Evolutionary conservation across 805 yeast genomes (phyloP), one percentile per base, ranked within the genome.

Genomic region (Brettanomyces sp.): DNA sequence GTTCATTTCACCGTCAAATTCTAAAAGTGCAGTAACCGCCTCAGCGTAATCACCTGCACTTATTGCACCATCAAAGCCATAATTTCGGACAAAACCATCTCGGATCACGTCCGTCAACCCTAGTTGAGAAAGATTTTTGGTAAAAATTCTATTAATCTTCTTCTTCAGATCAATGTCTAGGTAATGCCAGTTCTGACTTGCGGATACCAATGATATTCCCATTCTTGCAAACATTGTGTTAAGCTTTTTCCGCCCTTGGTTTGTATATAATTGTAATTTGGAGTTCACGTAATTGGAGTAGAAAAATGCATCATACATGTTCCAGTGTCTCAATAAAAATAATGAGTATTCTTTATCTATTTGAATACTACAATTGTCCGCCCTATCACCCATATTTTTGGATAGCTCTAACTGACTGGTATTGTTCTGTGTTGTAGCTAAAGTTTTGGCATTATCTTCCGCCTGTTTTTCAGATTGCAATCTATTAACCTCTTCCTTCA

Each of bases 21-120:
- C 97, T 23, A 93, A 66, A 45, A 91, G 62, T 2, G 98, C 96
- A 3, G 89, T 77, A 7, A 93, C 66, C 0, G 96, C 77, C 58
- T 93, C 97, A 3, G 86, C 96, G 58, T 84, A 88, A 61, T 93
- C 99, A 63, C 88, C 85, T 0, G 98, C 98, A 36, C 95, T 80
- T 13, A 91, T 70, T 12, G 85, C 78, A 1, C 97, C 96, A 49
- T 85, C 79, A 58, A 76, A 91, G 0, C 99, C 99, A 64, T 77
- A 89, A 5, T 85, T 79, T 49, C 96, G 73, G 6, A 88, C 73
- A 49, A 93, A 89, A 0, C 99, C 98, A 39, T 85, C 90, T 50
- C 90, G 72, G 0, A 85, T 77, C 28, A 93, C 72, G 36, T 87
- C 93, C 47, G 85, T 93, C 30, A 93, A 68, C 4, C 93, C 96